Base-by-base conservation (phyloP, 2,329 filamentous ascomycete species). In the Xylaria multiplex region DNA sequence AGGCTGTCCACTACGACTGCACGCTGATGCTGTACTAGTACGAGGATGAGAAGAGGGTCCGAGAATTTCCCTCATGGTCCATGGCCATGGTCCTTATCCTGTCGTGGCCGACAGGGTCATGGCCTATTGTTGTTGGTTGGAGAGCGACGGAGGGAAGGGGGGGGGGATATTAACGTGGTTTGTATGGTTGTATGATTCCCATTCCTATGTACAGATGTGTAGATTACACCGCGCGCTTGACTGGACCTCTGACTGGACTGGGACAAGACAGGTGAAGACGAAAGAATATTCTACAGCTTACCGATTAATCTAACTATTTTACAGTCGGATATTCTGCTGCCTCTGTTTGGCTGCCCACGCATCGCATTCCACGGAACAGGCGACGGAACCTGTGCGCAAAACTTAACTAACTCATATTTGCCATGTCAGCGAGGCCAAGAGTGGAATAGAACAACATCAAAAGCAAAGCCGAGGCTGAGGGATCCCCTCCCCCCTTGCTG, bases 401-500 rank as follows among this genome's bases (percentile, higher is more conserved):
- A 55, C 22, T 27, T 24, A 14, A 13, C 50, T 40, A 35, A 24
- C 37, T 57, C 16, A 37, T 48, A 9, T 55, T 35, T 61, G 58
- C 53, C 43, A 50, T 64, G 46, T 62, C 61, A 64, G 64, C 66
- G 40, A 45, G 42, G 59, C 59, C 62, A 24, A 62, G 65, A 67
- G 53, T 2, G 58, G 67, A 49, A 64, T 62, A 35, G 65, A 67
- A 54, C 62, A 59, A 65, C 62, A 55, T 55, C 53, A 67, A 69
- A 67, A 64, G 64, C 56, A 68, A 64, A 50, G 53, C 64, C 64
- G 60, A 68, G 66, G 66, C 66, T 68, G 66, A 68, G 59, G 59
- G 37, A 13, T 4, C 37, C 37, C 32, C 32, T 35, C 24, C 52
- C 53, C n/a, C 52, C 58, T 64, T 54, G 63, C 53, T 40, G 46